Evolutionary conservation across 345 rosid species (phyloP).

Genomic region (Salix caprea): DNA sequence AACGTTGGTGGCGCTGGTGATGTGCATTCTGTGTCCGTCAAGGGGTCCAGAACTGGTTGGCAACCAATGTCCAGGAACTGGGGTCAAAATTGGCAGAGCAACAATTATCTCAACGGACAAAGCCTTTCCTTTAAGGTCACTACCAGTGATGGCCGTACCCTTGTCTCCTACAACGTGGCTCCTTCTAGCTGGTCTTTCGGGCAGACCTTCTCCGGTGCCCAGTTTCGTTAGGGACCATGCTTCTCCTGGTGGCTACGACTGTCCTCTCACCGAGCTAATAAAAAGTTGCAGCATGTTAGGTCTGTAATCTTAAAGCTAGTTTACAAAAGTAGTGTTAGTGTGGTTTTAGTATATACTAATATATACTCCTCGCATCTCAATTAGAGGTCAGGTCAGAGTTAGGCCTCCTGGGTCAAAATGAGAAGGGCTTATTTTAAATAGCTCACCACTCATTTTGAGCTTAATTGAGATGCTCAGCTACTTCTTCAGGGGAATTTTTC

Average conservation of each 20-base stretch:
- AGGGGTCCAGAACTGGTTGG: conserved; percentile 28
- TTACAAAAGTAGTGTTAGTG: background rate
- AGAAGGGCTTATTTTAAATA: conserved; percentile 36
- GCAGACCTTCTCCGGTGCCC: conserved; percentile 28
- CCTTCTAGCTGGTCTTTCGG: conserved; percentile 24
- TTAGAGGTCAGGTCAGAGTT: background rate
- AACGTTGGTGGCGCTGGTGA: conserved; percentile 31
- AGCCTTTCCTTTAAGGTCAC: conserved; percentile 29
- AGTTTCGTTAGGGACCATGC: conserved; percentile 10
- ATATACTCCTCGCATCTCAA: background rate
- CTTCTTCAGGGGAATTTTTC: background rate
- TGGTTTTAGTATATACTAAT: background rate
- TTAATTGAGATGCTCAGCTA: background rate
- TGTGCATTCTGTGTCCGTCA: conserved; percentile 18
- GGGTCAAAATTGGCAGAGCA: conserved; percentile 34
- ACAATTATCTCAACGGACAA: conserved; percentile 22
- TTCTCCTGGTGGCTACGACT: background rate
- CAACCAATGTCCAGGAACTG: conserved; percentile 28
- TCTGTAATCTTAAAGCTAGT: background rate
- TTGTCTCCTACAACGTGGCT: conserved; percentile 22
- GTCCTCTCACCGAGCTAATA: background rate
- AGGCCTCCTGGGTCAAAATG: conserved; percentile 21
- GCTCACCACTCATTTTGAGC: conserved; percentile 28
- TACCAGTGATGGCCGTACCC: conserved; percentile 20
- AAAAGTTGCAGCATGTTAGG: background rate